Evolutionary conservation across 2,329 filamentous ascomycete species (phyloP).

Genomic region (Pseudogymnoascus sp.): DNA sequence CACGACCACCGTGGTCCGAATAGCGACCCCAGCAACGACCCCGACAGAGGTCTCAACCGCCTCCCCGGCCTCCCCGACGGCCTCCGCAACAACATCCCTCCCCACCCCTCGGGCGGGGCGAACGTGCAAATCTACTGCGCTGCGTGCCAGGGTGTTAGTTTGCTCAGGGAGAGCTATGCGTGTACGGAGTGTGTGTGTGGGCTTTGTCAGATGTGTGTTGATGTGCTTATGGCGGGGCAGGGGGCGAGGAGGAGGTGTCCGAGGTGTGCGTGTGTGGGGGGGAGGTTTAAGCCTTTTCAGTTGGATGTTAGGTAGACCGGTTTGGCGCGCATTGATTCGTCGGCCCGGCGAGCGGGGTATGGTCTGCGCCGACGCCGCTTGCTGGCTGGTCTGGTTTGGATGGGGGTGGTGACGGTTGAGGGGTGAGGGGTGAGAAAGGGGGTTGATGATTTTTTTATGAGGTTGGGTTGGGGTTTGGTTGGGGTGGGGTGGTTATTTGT

Average conservation of each 20-base stretch:
- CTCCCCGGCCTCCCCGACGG: not conserved
- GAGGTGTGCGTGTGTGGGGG: constrained; percentile 68
- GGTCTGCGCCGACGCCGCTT: no score
- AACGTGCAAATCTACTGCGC: constrained; percentile 87
- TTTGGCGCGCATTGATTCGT: no score
- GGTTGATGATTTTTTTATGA: no score
- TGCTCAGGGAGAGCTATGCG: constrained; percentile 77
- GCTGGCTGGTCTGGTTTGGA: no score
- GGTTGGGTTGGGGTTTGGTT: no score
- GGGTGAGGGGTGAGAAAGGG: no score
- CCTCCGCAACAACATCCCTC: not conserved
- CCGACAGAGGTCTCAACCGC: not conserved
- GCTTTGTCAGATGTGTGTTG: constrained; percentile 80
- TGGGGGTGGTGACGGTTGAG: no score
- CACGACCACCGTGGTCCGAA: constrained; percentile 39
- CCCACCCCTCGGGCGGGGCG: not conserved
- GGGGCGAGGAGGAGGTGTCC: constrained; percentile 70
- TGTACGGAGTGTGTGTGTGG: constrained; percentile 96
- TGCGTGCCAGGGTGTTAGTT: constrained; percentile 68
- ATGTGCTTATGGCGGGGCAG: constrained; percentile 60
- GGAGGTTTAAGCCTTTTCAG: constrained; percentile 76
- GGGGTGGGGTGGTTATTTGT: no score
- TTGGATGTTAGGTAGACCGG: constrained; percentile 59
- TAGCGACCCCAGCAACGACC: not conserved
- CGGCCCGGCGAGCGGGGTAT: no score